Evolutionary conservation across 768 basidiomycete species (phyloP), one percentile per base, ranked within the genome.

Genomic region (Agaricus sinodeliciosus): DNA sequence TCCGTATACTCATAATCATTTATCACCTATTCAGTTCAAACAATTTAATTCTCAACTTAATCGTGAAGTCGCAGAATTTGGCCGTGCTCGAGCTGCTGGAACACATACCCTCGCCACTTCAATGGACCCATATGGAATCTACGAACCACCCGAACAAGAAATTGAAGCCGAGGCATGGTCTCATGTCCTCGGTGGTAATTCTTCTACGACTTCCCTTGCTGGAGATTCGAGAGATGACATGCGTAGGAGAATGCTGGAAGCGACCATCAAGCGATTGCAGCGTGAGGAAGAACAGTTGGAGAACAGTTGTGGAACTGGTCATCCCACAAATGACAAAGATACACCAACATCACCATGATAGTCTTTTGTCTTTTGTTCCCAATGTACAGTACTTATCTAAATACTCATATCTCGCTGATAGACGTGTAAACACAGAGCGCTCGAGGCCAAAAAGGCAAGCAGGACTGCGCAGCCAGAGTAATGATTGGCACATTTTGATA

Each of bases 261-360:
- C 88, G 12, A 80, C 85, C 1, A 75, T 80, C 66, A 71, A 66
- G 25, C 76, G 88, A 26, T 61, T 88, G 51, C 71, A 68, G 60
- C 77, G 71, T 57, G 80, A 87, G 58, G 87, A 89, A 51, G 80
- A 88, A 59, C 82, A 87, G 56, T 63, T 88, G 15, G 87, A 89
- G 62, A 71, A 79, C 41, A 80, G 78, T 49, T 89, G 87, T 65
- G 87, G 86, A 22, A 88, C 85, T 40, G 65, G 61, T 12, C 7
- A 31, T 31, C 6, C 31, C 11, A 31, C 31, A 31, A 2, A 7
- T 7, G 11, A 31, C 11, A 44, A 52, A 11, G 35, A 46, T 18
- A 27, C 31, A 25, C 16, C 50, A 12, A 31, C 43, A 15, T 61
- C 73, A 11, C 2, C 8, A 31, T 31, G 7, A 31, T 31, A 31